Evolutionary conservation across 768 basidiomycete species (phyloP).

Genomic region (Trametes elegans): DNA sequence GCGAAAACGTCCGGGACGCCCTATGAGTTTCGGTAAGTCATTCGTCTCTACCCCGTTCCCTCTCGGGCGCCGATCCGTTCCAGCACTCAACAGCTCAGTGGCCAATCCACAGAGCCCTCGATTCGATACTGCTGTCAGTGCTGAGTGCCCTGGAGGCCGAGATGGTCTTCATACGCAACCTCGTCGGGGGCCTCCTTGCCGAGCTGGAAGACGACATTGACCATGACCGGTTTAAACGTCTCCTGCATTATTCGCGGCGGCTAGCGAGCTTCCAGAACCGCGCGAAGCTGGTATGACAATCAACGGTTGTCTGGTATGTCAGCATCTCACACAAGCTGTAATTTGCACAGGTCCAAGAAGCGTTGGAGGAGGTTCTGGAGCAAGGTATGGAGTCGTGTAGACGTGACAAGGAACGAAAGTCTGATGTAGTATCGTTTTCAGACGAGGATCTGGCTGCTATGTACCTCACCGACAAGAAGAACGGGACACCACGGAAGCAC

Average conservation of each 20-base stretch:
- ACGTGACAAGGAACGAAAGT: too few species aligned
- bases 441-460: slow-evolving; percentile 94
- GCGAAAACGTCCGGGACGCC: slow-evolving; percentile 65
- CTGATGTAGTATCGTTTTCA: too few species aligned
- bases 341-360: slow-evolving; percentile 70
- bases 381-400: too few species aligned
- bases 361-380: slow-evolving; percentile 86
- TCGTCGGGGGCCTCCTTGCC: slow-evolving; percentile 85
- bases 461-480: slow-evolving; percentile 89
- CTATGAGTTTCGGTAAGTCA: slow-evolving; percentile 80
- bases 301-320: too few species aligned
- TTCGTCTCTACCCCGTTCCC: slow-evolving; percentile 15
- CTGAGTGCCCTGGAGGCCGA: slow-evolving; percentile 93
- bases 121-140: slow-evolving; percentile 89
- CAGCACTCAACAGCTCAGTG: slow-evolving; percentile 23
- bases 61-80: background rate
- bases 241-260: slow-evolving; percentile 89
- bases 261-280: slow-evolving; percentile 89
- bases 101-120: slow-evolving; percentile 67
- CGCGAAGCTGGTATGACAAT: slow-evolving; percentile 65
- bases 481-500: slow-evolving; percentile 51
- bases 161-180: slow-evolving; percentile 89
- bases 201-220: slow-evolving; percentile 96
- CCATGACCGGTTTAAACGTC: slow-evolving; percentile 87
- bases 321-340: background rate